A percentile compares a stretch with the other conserved stretches of the same genome.
These are phyloP conservation scores for Closterium sp. DNA, from an alignment of 139 green algal genomes.

Conservation along the genomic window DNA sequence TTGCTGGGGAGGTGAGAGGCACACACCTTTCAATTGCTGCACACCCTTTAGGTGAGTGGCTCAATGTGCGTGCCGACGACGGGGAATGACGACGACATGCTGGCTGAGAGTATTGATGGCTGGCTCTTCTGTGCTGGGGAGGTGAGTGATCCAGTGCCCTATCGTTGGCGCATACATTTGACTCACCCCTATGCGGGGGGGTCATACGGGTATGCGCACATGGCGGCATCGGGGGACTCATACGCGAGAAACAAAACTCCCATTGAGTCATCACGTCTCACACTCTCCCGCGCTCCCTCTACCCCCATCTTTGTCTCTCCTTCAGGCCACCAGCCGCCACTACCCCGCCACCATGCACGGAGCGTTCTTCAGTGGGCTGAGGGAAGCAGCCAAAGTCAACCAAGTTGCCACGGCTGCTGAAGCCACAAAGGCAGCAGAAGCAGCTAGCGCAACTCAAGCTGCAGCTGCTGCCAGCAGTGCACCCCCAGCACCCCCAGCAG, in stretches of 20 bases:
- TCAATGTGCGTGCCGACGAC: too few relatives aligned
- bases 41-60: too few relatives aligned
- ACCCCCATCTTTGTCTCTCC: not conserved
- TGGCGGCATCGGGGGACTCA: not conserved
- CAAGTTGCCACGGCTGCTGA: conserved; percentile 1
- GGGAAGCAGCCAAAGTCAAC: conserved; percentile 40
- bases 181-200: too few relatives aligned
- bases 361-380: conserved; percentile 70
- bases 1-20: not conserved
- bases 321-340: conserved; percentile 75
- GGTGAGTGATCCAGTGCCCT: too few relatives aligned
- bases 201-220: too few relatives aligned
- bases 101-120: too few relatives aligned
- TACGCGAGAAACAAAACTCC: not conserved
- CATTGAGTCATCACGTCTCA: not conserved
- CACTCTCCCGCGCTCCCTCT: not conserved
- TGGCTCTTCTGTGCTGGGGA: too few relatives aligned
- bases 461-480: not conserved
- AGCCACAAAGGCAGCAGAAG: not conserved
- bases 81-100: too few relatives aligned
- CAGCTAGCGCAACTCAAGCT: not conserved
- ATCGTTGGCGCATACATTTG: too few relatives aligned
- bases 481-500: not conserved
- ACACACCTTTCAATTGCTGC: too few relatives aligned
- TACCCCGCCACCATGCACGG: conserved; percentile 98